Evolutionary conservation across 2,329 filamentous ascomycete genomes (phyloP).

Genomic region (Diplodia corticola): DNA sequence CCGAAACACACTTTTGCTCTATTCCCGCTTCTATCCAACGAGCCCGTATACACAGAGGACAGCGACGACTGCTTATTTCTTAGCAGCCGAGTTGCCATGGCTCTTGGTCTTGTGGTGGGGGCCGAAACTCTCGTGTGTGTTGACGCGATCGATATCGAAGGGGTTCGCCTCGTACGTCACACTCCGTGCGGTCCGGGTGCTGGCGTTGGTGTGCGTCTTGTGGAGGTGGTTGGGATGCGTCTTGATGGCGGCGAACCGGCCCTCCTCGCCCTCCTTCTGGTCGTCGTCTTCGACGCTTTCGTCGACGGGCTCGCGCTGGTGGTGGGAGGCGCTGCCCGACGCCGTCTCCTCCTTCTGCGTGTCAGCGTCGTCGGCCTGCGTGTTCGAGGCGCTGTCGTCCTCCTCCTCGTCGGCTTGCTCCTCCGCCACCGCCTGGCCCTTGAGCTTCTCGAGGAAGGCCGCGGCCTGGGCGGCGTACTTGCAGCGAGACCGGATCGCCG

Average conservation of each 20-base stretch:
- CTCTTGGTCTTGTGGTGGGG: background rate
- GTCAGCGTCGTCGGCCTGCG: background rate
- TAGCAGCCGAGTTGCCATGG: background rate
- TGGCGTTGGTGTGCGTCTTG: constrained; percentile 31
- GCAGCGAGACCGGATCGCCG: constrained; percentile 59
- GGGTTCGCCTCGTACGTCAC: constrained; percentile 45
- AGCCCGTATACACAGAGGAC: too few species aligned
- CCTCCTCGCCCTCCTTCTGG: constrained; percentile 18
- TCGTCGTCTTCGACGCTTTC: constrained; percentile 29
- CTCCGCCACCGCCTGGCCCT: background rate
- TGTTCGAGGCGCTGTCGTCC: constrained; percentile 25
- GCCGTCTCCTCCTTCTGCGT: background rate
- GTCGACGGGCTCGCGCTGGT: constrained; percentile 18
- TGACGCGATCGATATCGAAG: constrained; percentile 52
- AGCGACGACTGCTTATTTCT: background rate
- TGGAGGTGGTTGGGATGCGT: background rate
- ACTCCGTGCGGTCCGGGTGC: constrained; percentile 27
- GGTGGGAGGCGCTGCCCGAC: background rate
- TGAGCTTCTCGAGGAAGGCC: constrained; percentile 48
- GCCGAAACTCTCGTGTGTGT: constrained; percentile 50
- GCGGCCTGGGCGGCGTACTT: constrained; percentile 65
- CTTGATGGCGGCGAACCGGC: constrained; percentile 42
- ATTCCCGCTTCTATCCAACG: too few species aligned
- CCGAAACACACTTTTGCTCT: background rate
- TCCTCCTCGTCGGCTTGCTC: constrained; percentile 32